Evolutionary conservation across 257 asterid species (phyloP).

Genomic region (Nicotiana noctiflora): DNA sequence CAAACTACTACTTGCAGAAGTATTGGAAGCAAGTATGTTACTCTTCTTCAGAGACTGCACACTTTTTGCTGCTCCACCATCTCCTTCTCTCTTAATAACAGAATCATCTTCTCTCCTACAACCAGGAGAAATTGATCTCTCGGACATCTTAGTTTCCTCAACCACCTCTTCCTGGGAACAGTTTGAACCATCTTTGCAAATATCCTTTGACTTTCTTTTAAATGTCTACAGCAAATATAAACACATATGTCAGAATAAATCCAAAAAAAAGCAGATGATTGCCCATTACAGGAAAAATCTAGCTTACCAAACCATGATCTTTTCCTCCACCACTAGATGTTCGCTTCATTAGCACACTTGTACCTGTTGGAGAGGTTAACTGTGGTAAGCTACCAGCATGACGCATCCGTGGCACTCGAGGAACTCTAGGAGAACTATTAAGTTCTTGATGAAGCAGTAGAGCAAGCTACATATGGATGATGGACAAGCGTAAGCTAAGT

Average conservation of each 20-base stretch:
- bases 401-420: slow-evolving; percentile 95
- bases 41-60: slow-evolving; percentile 39
- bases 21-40: slow-evolving; percentile 15
- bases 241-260: neutral
- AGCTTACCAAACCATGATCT: slow-evolving; percentile 64
- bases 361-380: slow-evolving; percentile 54
- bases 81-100: slow-evolving; percentile 49
- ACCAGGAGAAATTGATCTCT: slow-evolving; percentile 46
- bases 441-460: slow-evolving; percentile 93
- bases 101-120: slow-evolving; percentile 49
- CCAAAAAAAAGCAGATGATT: neutral
- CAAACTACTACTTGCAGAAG: slow-evolving; percentile 40
- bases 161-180: slow-evolving; percentile 36
- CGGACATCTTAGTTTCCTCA: slow-evolving; percentile 56
- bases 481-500: slow-evolving; percentile 6
- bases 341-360: slow-evolving; percentile 70
- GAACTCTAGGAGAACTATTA: slow-evolving; percentile 97
- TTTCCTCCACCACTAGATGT: slow-evolving; percentile 65
- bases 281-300: neutral
- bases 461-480: slow-evolving; percentile 56
- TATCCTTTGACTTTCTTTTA: slow-evolving; percentile 70
- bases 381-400: slow-evolving; percentile 93
- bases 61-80: slow-evolving; percentile 34
- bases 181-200: slow-evolving; percentile 47
- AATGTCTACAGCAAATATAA: slow-evolving; percentile 36